Base-by-base conservation (phyloP, 2,329 filamentous ascomycete species). In the Chaetomium olivaceum region DNA sequence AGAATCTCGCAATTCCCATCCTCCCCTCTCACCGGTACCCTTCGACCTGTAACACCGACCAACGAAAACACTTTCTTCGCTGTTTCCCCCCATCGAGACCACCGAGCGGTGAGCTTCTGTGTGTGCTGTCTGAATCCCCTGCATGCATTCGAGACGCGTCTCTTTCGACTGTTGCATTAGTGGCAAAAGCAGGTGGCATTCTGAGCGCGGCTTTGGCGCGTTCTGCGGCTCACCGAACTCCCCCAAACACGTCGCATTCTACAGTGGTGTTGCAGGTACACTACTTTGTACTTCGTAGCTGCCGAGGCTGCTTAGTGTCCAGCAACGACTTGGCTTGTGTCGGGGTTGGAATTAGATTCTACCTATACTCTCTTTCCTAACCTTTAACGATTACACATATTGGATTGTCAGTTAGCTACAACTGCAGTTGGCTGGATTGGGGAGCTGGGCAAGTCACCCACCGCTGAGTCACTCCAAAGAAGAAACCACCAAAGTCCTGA, bases 1-100 rank as follows among this genome's bases (percentile, higher is more conserved):
- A 57, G 29, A 59, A 61, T 56, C 59, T 62, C 21, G 46, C 60
- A 65, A 65, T 67, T 60, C 57, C 64, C 61, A 63, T 62, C 43
- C 29, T 54, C 7, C 19, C 57, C 36, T 43, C 23, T 51, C 48
- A 55, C 25, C 54, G 23, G 4, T 33, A 5, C 7, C 7, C 50
- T 46, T 19, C 19, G 11, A 19, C 16, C 36, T 8, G 25, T 54
- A 23, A 31, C 56, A 52, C 4, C 57, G 60, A 52, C 60, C 64
- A 66, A 63, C 55, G 43, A 43, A 23, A 54, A 36, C 60, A 5
- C n/a, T 5, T 43, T 25, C 11, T 14, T 51, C 8, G 19, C 7
- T 25, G 9, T 21, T 31, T 9, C 23, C 3, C 52, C 27, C 25
- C 23, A 19, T 43, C 19, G 21, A 36, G 39, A 46, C 5, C 23